Evolutionary conservation across 2,329 filamentous ascomycete species (phyloP).

Genomic region (Trichoderma sp.): DNA sequence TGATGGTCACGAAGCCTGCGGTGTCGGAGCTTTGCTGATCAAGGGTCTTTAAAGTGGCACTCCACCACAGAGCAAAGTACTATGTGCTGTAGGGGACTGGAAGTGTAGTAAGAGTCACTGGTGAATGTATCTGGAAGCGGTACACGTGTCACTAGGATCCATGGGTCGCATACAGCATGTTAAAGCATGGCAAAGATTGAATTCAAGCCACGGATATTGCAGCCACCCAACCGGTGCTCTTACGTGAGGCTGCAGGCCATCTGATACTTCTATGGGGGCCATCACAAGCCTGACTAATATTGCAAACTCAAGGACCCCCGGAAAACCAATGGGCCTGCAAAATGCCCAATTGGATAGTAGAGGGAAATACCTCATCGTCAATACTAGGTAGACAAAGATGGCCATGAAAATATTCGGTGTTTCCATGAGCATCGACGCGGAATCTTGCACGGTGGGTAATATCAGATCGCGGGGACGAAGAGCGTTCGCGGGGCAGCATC

Average conservation of each 20-base stretch:
- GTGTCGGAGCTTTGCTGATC: constrained; percentile 8
- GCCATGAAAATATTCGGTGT: neutral
- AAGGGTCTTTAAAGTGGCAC: neutral
- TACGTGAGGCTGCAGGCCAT: neutral
- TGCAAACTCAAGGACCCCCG: neutral
- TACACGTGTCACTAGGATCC: neutral
- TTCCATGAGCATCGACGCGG: neutral
- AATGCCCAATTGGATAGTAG: neutral
- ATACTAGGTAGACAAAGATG: neutral
- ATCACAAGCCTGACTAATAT: neutral
- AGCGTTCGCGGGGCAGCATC: neutral
- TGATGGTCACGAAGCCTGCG: neutral
- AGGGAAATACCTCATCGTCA: neutral
- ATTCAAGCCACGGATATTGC: neutral
- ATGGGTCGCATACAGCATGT: neutral
- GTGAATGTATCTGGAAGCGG: neutral
- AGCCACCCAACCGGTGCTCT: constrained; percentile 1
- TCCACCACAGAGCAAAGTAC: neutral
- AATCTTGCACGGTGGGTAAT: too few relatives aligned
- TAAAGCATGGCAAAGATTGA: neutral
- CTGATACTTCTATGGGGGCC: neutral
- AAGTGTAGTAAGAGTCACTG: neutral
- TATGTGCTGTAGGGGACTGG: neutral
- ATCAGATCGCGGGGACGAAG: neutral
- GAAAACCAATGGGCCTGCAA: neutral